These are phyloP conservation scores for Globisporangium spinosum DNA, from an alignment of 352 stramenopile species.

Conservation along the genomic window DNA sequence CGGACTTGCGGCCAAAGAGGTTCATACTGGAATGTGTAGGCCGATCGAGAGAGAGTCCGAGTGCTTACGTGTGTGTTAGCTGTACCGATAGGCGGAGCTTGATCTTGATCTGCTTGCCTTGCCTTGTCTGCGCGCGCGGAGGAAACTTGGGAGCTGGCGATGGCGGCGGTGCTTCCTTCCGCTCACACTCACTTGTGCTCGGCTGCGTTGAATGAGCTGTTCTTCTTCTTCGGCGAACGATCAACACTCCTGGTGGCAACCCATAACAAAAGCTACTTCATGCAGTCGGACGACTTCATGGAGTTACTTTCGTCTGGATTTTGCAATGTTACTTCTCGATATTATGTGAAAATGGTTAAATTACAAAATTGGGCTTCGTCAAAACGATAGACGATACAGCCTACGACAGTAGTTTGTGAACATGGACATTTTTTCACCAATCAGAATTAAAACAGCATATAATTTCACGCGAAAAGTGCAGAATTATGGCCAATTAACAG, in stretches of 20 bases:
- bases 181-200: no score
- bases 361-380: neutral
- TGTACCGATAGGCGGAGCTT: neutral
- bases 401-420: no score
- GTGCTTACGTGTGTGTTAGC: neutral
- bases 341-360: neutral
- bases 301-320: neutral
- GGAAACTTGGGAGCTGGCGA: neutral
- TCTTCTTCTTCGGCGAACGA: neutral
- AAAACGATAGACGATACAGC: no score
- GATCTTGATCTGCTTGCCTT: neutral
- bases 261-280: neutral
- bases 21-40: slow-evolving; percentile 50
- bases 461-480: no score
- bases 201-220: neutral
- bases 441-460: no score
- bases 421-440: no score
- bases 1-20: slow-evolving; percentile 80
- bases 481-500: no score
- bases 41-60: neutral
- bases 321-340: neutral
- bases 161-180: neutral
- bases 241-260: slow-evolving; percentile 1
- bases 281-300: neutral
- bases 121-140: neutral